Conservation (phyloP, 2,329 filamentous ascomycete genomes). For the Westerdykella aurantiaca region DNA sequence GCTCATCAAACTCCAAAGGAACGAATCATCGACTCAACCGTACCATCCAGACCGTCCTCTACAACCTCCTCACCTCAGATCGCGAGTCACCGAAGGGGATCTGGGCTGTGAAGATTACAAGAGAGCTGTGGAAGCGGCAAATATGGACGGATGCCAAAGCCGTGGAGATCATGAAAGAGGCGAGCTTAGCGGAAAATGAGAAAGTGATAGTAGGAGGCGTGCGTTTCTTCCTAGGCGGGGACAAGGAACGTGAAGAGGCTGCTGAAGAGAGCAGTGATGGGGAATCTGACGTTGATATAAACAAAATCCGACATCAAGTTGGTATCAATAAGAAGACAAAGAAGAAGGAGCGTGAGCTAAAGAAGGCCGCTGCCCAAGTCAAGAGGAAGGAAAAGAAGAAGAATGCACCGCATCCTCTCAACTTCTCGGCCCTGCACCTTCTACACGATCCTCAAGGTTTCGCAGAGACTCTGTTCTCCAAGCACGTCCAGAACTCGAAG, state of each 20-base stretch:
- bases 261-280: constrained; percentile 76
- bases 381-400: constrained; percentile 82
- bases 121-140: constrained; percentile 93
- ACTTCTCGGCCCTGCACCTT: constrained; percentile 92
- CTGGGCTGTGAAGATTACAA: constrained; percentile 92
- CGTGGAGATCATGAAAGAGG: constrained; percentile 98
- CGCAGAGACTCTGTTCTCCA: constrained; percentile 80
- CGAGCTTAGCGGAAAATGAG: constrained; percentile 79
- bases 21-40: constrained; percentile 91
- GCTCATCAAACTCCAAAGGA: constrained; percentile 77
- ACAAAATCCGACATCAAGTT: constrained; percentile 73
- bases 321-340: constrained; percentile 96
- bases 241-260: constrained; percentile 89
- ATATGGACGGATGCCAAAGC: constrained; percentile 93
- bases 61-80: constrained; percentile 84
- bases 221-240: constrained; percentile 90
- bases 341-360: constrained; percentile 74
- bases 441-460: constrained; percentile 93
- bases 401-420: constrained; percentile 76
- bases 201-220: constrained; percentile 86
- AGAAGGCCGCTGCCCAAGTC: constrained; percentile 74
- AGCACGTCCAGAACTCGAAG: constrained; percentile 83
- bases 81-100: constrained; percentile 77
- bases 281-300: constrained; percentile 68
- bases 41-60: constrained; percentile 87